Base-by-base conservation (phyloP, 148 eudicot genomes). In the Amaranthus hypochondriacus region DNA sequence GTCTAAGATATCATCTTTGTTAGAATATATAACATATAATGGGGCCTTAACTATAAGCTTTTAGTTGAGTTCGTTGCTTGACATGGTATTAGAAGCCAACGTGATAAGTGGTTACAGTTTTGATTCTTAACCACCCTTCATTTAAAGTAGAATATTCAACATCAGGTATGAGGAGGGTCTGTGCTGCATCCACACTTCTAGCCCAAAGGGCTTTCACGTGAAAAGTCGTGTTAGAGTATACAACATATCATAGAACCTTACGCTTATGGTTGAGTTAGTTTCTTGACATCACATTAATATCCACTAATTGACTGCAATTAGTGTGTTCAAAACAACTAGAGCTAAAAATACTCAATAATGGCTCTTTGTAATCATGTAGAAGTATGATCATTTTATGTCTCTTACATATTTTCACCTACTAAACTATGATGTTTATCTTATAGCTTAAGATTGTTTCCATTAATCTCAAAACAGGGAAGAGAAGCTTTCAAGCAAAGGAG, bases 401-500 rank as follows among this genome's bases (percentile, higher is more conserved):
- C 53, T 63, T 49, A 54, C 21, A 55, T 11, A 58, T 18, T 18
- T 18, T 52, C n/a, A 7, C 7, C 70, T 9, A 6, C 47, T 59
- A 65, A 68, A 49, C 48, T 9, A 65, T 46, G 62, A 9, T 56
- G 48, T 9, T 44, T 46, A 42, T 13, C 65, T 10, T 50, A 15
- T 9, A 70, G 54, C 60, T 46, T 69, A 61, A 43, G 39, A 66
- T 39, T 46, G 5, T 51, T 53, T 47, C 60, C 69, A 44, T 59
- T 47, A 3, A 15, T 18, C 28, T 46, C 68, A 69, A 42, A 48
- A 71, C 9, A 4, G n/a, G 57, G 46, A 42, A 46, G 68, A 53
- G 55, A 39, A 68, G 42, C n/a, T 75, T 42, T 48, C 73, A 63
- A 52, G 70, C 56, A 11, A 77, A 71, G 66, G 63, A 77, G 57